Base-by-base conservation (phyloP, 2,329 filamentous ascomycete species). In the Exophiala sp. region DNA sequence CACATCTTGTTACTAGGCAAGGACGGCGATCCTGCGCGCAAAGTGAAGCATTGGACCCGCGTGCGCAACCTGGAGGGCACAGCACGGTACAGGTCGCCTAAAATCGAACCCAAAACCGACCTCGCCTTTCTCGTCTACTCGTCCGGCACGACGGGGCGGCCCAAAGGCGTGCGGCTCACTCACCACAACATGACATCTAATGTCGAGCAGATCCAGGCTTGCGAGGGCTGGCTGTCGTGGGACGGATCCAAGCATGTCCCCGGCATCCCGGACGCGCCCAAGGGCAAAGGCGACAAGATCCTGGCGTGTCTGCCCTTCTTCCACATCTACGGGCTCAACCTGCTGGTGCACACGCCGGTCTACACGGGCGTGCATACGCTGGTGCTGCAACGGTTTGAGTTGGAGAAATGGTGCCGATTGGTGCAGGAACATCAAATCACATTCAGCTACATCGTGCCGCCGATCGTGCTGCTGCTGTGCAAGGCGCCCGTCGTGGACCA, bases 101-200 rank as follows among this genome's bases (percentile, higher is more conserved):
- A 78, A 60, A 69, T 88, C 44, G 74, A 85, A 42, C 80, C 87
- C 0, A 75, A 77, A 43, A 82, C 81, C 50, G 88, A 95, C 64
- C 66, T 93, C 21, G 85, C 88, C 0, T 95, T 93, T 62, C 69
- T 96, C 50, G 88, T 94, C 0, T 96, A 95, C 67, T 88, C 83
- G 43, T 90, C 85, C 6, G 91, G 91, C 6, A 97, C 91, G 0
- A 96, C 91, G 0, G 91, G 91, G 1, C 72, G 89, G 43, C 90
- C 91, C 0, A 97, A 97, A 68, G 91, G 90, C 13, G 91, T 96
- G 11, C 86, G 88, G 79, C 74, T 96, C 24, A 85, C 81, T 6
- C 91, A 97, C 68, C 68, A 71, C 57, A 96, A 96, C 65, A 82
- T 95, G 52, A 79, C 94, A 9, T 72, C 87, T 52, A 95, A 95